Percentiles rank a stretch among this genome's conserved stretches.
phyloP scores from a whole-genome alignment of 345 rosid species.

The Salix udensis region DNA sequence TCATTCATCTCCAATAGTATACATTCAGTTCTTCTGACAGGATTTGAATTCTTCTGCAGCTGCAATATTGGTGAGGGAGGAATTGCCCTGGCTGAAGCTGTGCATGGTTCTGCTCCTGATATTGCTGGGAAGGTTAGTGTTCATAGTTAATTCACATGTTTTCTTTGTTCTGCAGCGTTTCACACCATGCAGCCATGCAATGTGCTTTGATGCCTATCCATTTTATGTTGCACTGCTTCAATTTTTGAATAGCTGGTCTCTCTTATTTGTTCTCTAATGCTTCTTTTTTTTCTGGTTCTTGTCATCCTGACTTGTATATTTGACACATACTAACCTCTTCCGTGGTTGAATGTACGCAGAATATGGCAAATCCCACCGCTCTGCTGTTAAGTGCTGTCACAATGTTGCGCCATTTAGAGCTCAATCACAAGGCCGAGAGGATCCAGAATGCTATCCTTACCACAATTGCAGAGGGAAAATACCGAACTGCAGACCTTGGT shows the following conservation, averaged over 20 bases:
- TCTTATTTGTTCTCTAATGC: neutral
- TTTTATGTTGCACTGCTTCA: neutral
- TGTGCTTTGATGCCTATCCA: neutral
- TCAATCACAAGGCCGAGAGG: conserved; percentile 74
- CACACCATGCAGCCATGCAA: neutral
- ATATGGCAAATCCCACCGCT: conserved; percentile 98
- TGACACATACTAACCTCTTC: neutral
- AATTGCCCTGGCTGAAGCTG: conserved; percentile 99
- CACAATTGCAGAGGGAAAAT: conserved; percentile 85
- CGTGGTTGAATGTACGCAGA: conserved; percentile 32
- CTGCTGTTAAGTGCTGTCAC: conserved; percentile 71
- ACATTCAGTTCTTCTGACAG: conserved; percentile 10
- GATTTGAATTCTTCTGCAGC: conserved; percentile 39
- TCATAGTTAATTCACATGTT: neutral
- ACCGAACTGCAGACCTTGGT: conserved; percentile 93
- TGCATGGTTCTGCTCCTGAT: conserved; percentile 99
- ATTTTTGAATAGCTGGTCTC: too few species aligned
- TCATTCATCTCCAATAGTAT: neutral
- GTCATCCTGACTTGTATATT: neutral
- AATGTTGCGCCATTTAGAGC: conserved; percentile 82
- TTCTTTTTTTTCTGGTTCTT: neutral
- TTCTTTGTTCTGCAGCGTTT: neutral
- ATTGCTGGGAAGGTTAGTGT: conserved; percentile 71
- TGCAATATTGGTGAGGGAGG: conserved; percentile 99
- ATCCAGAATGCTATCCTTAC: conserved; percentile 76